phyloP scores from a whole-genome alignment of 129 eudicot species.

The Tanacetum coccineum region DNA sequence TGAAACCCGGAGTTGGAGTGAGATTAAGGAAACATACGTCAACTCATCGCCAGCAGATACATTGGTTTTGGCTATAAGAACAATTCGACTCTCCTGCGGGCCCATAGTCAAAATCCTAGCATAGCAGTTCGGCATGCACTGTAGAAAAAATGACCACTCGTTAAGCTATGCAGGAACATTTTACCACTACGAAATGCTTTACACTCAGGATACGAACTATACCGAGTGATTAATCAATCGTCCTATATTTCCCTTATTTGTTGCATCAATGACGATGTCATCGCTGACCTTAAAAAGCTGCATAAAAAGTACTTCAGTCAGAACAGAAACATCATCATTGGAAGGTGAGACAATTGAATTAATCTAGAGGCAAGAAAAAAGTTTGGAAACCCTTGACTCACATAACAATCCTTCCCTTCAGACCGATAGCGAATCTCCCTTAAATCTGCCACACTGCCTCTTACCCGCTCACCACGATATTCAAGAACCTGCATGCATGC shows the following conservation, averaged over 20 bases:
- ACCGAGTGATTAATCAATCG: slow-evolving; percentile 94
- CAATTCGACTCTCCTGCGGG: slow-evolving; percentile 67
- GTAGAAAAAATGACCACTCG: slow-evolving; percentile 15
- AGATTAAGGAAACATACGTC: slow-evolving; percentile 48
- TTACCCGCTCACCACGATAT: slow-evolving; percentile 44
- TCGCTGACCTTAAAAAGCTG: slow-evolving; percentile 94
- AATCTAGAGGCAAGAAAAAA: not conserved
- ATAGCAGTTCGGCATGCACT: slow-evolving; percentile 94
- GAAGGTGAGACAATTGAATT: not conserved
- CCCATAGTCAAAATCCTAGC: slow-evolving; percentile 85
- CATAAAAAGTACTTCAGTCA: slow-evolving; percentile 23
- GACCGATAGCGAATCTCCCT: slow-evolving; percentile 45
- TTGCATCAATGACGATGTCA: slow-evolving; percentile 80
- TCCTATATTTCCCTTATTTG: slow-evolving; percentile 73
- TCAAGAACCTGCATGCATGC: slow-evolving; percentile 27
- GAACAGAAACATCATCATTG: not conserved
- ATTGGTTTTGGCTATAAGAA: slow-evolving; percentile 69
- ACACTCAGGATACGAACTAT: slow-evolving; percentile 20
- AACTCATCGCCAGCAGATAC: slow-evolving; percentile 81
- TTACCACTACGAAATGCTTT: not conserved
- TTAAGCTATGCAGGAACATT: not conserved
- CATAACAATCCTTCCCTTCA: slow-evolving; percentile 62
- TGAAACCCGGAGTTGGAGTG: not conserved
- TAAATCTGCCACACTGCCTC: slow-evolving; percentile 42
- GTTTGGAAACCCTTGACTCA: slow-evolving; percentile 21